Evolutionary conservation across 495 filamentous ascomycete genomes (phyloP).

Genomic region (Penicillium ochrochloron): DNA sequence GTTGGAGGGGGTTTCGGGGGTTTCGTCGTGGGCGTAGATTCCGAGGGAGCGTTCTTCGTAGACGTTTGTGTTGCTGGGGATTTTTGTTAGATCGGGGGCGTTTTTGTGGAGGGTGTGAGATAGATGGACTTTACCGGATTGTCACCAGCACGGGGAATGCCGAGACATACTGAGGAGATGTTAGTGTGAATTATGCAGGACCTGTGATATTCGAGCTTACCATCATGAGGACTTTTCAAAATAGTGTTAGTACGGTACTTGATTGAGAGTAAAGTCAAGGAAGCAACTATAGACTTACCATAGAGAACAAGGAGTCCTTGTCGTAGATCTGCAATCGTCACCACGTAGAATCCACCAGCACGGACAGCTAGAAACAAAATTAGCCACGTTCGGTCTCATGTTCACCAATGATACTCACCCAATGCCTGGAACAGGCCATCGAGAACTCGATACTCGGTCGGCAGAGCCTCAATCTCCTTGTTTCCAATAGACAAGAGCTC

Average conservation of each 20-base stretch:
- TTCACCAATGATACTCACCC: conserved; percentile 25
- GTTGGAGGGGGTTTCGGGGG: conserved; percentile 21
- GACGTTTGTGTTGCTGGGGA: conserved; percentile 65
- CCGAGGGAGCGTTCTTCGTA: conserved; percentile 77
- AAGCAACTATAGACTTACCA: conserved; percentile 29
- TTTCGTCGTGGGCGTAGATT: conserved; percentile 58
- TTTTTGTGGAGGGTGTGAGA: not conserved
- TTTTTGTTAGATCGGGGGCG: conserved; percentile 2
- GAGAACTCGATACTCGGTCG: conserved; percentile 63
- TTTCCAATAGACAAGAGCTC: conserved; percentile 81
- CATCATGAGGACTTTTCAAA: conserved; percentile 77
- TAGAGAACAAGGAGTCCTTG: conserved; percentile 80
- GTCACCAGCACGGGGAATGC: conserved; percentile 63
- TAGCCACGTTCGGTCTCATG: conserved; percentile 12
- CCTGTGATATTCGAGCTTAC: conserved; percentile 18
- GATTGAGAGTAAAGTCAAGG: not conserved
- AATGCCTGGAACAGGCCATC: conserved; percentile 85
- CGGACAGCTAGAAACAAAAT: conserved; percentile 61
- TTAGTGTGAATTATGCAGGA: conserved; percentile 10
- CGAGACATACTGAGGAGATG: conserved; percentile 59
- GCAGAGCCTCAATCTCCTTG: conserved; percentile 58
- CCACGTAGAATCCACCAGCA: conserved; percentile 82
- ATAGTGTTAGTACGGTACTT: conserved; percentile 15
- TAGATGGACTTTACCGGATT: conserved; percentile 46
- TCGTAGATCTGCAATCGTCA: conserved; percentile 69